Conservation (phyloP, 768 basidiomycete species). For the Lactarius deliciosus region DNA sequence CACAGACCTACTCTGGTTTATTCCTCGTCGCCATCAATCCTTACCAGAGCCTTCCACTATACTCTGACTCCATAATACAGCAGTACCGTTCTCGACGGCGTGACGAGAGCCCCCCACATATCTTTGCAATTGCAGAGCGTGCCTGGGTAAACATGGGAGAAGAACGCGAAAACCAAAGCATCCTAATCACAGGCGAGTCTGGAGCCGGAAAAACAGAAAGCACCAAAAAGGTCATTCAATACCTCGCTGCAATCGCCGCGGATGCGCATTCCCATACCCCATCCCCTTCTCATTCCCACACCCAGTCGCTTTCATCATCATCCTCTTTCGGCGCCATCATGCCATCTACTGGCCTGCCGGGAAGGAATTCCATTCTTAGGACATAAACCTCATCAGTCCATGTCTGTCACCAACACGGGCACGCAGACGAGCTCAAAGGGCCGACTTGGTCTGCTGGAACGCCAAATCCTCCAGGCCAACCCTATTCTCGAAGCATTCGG, state of each 20-base stretch:
- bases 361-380: slow-evolving; percentile 51
- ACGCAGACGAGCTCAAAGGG: slow-evolving; percentile 57
- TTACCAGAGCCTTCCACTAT: slow-evolving; percentile 88
- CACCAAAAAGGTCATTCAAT: slow-evolving; percentile 99
- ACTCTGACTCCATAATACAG: slow-evolving; percentile 83
- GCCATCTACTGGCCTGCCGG: slow-evolving; percentile 66
- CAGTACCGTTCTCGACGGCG: slow-evolving; percentile 88
- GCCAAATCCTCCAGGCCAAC: slow-evolving; percentile 96
- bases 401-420: slow-evolving; percentile 47
- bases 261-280: slow-evolving; percentile 60
- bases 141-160: slow-evolving; percentile 99
- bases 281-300: slow-evolving; percentile 60
- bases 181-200: slow-evolving; percentile 99
- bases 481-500: slow-evolving; percentile 98
- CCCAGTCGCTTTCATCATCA: slow-evolving; percentile 57
- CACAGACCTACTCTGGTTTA: slow-evolving; percentile 88
- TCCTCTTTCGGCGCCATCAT: slow-evolving; percentile 52
- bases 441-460: slow-evolving; percentile 84
- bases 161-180: slow-evolving; percentile 95
- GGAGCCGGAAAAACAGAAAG: slow-evolving; percentile 99
- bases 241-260: slow-evolving; percentile 94
- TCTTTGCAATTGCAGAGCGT: slow-evolving; percentile 94
- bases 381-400: slow-evolving; percentile 52
- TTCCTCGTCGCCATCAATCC: slow-evolving; percentile 99
- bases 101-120: slow-evolving; percentile 93